Evolutionary conservation across 2,329 filamentous ascomycete genomes (phyloP), one percentile per base, ranked within the genome.

Genomic region (Fusarium haematococcum): DNA sequence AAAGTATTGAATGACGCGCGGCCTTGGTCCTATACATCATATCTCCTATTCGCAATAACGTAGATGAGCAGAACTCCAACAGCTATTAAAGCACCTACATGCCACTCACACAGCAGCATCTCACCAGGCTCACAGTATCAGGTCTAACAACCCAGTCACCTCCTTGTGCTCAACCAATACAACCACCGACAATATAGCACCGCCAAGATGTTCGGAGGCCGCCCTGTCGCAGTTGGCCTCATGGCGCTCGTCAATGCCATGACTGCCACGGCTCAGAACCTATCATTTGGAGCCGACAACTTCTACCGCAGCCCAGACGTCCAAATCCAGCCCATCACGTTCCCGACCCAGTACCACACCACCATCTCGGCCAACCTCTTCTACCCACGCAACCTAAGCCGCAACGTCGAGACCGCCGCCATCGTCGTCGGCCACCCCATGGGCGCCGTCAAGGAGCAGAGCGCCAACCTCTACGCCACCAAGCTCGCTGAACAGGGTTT

Each of bases 361-460:
- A 39, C 5, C 6, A 23, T 67, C 20, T 7, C 58, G 2, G 65
- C 48, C 30, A 63, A 67, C 18, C 48, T 67, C 23, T 67, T 67
- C 20, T 35, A 13, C 30, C 65, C 13, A 10, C 27, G 27, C 37
- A 63, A 60, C 54, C 33, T 67, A 9, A 67, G 33, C 20, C 35
- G 27, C 20, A 68, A 50, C 20, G 37, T n/a, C 3, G 20, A 45
- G 20, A 45, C 57, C 1, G 66, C 71, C 4, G 79, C 79, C 27
- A 76, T 80, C 45, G 48, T 81, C 23, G 78, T 81, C 41, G 72
- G 78, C 13, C 79, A 79, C 25, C 79, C 79, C 0, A 76, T 79
- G 72, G 79, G 79, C 10, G 78, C 79, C 5, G 77, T 80, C 14
- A 81, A 81, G 39, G 79, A 81, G 64, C 78, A 81, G 56, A 78